Percentiles rank a stretch among this genome's conserved stretches.
Conservation (phyloP, 23 red algal species). For the Pyropia yezoensis region DNA sequence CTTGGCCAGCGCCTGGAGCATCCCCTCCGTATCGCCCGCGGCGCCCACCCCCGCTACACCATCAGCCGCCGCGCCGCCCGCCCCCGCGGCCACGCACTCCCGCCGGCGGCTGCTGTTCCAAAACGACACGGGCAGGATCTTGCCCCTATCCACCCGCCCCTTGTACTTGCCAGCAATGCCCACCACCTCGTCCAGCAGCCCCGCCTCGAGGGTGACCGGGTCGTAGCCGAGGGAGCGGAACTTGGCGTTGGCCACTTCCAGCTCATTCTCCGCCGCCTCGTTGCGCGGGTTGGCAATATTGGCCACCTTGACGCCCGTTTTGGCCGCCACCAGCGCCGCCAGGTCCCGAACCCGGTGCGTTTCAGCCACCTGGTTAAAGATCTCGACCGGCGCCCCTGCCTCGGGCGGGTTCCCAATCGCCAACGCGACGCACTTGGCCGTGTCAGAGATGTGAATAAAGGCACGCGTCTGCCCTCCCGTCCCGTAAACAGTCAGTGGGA, state of each 20-base stretch:
- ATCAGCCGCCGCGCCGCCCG: conserved; percentile 23
- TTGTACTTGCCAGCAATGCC: conserved; percentile 81
- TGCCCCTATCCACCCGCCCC: conserved; percentile 60
- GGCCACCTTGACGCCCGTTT: conserved; percentile 69
- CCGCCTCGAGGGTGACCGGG: conserved; percentile 68
- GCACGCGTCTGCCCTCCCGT: conserved; percentile 97
- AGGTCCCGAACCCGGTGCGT: conserved; percentile 94
- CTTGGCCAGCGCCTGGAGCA: conserved; percentile 8
- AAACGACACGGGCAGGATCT: conserved; percentile 90
- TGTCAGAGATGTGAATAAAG: conserved; percentile 98
- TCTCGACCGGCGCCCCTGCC: conserved; percentile 70
- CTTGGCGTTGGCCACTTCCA: conserved; percentile 91
- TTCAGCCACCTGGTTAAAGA: conserved; percentile 98
- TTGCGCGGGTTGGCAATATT: conserved; percentile 89
- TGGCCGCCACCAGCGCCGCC: conserved; percentile 61
- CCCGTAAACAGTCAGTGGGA: conserved; percentile 97
- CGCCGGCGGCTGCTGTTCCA: conserved; percentile 78
- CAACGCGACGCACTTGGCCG: conserved; percentile 82
- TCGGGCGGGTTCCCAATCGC: conserved; percentile 87
- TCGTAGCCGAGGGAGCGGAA: conserved; percentile 76
- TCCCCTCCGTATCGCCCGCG: conserved; percentile 34
- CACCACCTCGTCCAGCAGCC: conserved; percentile 92
- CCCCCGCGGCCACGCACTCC: conserved; percentile 42
- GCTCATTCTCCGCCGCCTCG: conserved; percentile 94
- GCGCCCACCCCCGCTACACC: conserved; percentile 36